Evolutionary conservation across 2,329 filamentous ascomycete species (phyloP), one percentile per base, ranked within the genome.

Genomic region (Fusarium liriodendri): DNA sequence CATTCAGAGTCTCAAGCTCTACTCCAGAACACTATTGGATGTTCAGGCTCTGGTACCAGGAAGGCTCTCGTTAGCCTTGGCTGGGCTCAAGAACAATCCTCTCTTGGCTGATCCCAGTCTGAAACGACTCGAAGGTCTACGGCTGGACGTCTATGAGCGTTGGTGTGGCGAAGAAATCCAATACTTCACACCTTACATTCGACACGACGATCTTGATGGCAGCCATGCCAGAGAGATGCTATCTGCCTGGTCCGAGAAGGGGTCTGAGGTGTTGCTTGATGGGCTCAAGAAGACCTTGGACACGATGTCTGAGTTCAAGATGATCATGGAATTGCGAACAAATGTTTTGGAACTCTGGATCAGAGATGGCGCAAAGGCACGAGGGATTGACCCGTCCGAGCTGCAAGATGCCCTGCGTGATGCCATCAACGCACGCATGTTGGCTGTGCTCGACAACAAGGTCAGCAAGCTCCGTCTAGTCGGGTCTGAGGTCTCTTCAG

Each of bases 121-220:
- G 20, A 87, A 88, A 63, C 83, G 85, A 1, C 82, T 97, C 1
- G 90, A 94, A 73, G 92, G 92, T 18, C 84, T 98, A 14, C 90
- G 93, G 38, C 84, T 98, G 29, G 95, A 98, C 78, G 84, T 97
- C 11, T 91, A 94, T 77, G 90, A 92, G 72, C 88, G 88, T 22
- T 97, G 95, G 93, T 93, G 97, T 71, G 89, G 93, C 20, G 91
- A 95, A 9, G 94, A 97, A 69, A 93, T 98, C 47, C 90, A 90
- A 55, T 93, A 93, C 73, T 98, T 97, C 79, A 96, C 92, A 1
- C 95, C 95, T 0, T 98, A 95, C 84, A 93, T 97, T 38, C 91
- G 94, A 33, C 92, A 97, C 76, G 94, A 95, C 74, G 93, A 97
- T 74, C 82, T 94, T 6, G 89, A 91, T 27, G 89, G 88, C 22